Base-by-base conservation (phyloP, 139 green algal genomes). In the Picochlorum costavermella region DNA sequence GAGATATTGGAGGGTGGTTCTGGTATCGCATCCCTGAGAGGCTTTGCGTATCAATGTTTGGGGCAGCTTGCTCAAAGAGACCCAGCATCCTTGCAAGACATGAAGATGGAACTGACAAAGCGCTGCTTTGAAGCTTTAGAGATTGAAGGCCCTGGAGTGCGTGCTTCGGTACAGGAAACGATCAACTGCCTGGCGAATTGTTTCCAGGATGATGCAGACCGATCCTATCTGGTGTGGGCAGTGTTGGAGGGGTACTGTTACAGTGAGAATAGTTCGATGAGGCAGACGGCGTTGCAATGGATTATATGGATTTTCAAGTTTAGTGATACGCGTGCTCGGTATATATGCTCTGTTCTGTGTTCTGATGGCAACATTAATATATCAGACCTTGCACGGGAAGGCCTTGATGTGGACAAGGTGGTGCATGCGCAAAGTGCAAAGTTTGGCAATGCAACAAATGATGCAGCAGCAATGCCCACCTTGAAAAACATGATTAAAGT, bases 41-140 rank as follows among this genome's bases (percentile, higher is more conserved):
- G 83, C 6, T 92, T 94, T 65, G 84, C 81, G 0, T 96, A 92
- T 75, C 81, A 90, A 67, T 86, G 83, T 1, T 33, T 92, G 5
- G 78, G 74, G 1, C 81, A 89, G 67, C 71, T 96, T 49, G 81
- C 80, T 1, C 50, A 77, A 51, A 72, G 88, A 13, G 48, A 76
- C 59, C 87, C 83, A 3, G 36, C 72, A 31, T 61, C 83, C 1
- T 67, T 89, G 31, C 25, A 59, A 45, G 69, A 63, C 2, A 53
- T 13, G 33, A 56, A 81, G 43, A 75, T 72, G 6, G 67, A 76
- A 63, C 63, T 91, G 30, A 85, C 81, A 0, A 67, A 68, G 4
- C 65, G 70, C 65, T 81, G 56, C 44, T 90, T 84, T 48, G 17
- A 30, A 40, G 84, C 81, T 3, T 77, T 95, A 31, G 40, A 73